Conservation (phyloP, 1,284 basidiomycete genomes). For the Ustilago nuda region DNA sequence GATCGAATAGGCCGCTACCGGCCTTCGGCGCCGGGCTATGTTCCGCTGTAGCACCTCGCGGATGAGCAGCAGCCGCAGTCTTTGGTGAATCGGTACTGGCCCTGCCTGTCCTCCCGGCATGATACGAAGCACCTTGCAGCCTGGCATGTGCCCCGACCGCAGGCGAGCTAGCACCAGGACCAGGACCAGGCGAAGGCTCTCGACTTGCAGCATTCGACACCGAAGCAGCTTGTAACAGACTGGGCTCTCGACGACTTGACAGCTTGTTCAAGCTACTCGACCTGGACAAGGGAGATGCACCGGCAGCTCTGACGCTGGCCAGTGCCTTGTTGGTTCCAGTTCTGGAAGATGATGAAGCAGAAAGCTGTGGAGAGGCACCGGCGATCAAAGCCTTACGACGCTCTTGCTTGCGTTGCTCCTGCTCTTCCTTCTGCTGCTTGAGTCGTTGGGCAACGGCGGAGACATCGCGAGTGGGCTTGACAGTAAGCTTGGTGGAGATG, state of each 20-base stretch:
- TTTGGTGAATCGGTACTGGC: constrained; percentile 31
- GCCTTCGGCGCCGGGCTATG: constrained; percentile 1
- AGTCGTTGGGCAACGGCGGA: constrained; percentile 44
- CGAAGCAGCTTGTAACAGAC: constrained; percentile 1
- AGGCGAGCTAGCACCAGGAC: constrained; percentile 1
- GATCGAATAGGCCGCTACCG: background rate
- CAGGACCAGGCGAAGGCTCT: constrained; percentile 21
- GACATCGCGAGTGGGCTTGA: constrained; percentile 40
- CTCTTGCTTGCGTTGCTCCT: constrained; percentile 48
- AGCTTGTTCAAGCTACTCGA: constrained; percentile 43
- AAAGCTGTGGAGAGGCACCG: constrained; percentile 28
- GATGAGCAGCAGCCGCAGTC: background rate
- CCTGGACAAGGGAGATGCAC: constrained; percentile 24
- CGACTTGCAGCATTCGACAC: constrained; percentile 26
- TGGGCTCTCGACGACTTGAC: constrained; percentile 20
- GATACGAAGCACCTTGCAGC: constrained; percentile 17
- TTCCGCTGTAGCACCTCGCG: constrained; percentile 2
- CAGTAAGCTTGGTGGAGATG: constrained; percentile 38
- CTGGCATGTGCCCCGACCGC: background rate
- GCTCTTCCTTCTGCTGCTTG: constrained; percentile 50
- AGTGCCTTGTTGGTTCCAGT: constrained; percentile 26
- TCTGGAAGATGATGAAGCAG: constrained; percentile 22
- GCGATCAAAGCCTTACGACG: constrained; percentile 38
- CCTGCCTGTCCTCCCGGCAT: constrained; percentile 3
- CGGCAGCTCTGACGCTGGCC: constrained; percentile 11